Conservation (phyloP, 148 eudicot species). For the Nepenthes mirabilis region DNA sequence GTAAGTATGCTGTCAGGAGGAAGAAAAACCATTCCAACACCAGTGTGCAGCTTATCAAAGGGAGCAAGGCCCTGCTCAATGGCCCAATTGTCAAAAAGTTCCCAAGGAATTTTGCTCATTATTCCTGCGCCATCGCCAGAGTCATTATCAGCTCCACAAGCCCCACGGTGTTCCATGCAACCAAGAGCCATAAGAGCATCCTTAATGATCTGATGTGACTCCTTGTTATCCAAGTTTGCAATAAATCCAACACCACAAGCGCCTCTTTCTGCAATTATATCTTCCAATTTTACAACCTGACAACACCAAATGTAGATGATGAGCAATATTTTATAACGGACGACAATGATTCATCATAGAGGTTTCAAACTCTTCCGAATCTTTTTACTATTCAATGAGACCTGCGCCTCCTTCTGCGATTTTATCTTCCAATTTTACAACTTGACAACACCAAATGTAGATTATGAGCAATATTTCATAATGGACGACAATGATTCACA, state of each 20-base stretch:
- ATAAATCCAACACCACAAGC: conserved; percentile 99
- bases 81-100: conserved; percentile 79
- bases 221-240: conserved; percentile 87
- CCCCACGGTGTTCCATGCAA: conserved; percentile 99
- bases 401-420: conserved; percentile 73
- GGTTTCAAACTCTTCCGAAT: no score
- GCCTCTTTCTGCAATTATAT: conserved; percentile 84
- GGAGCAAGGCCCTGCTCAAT: conserved; percentile 57
- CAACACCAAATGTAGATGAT: background rate
- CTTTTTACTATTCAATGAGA: no score
- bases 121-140: conserved; percentile 97
- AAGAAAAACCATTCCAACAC: conserved; percentile 96
- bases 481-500: no score
- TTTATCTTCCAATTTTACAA: conserved; percentile 81
- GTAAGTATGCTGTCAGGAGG: conserved; percentile 52
- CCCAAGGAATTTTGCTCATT: conserved; percentile 98
- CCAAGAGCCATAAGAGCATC: conserved; percentile 99
- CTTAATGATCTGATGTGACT: conserved; percentile 62
- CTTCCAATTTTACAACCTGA: conserved; percentile 84
- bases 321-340: no score
- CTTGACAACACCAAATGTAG: conserved; percentile 21
- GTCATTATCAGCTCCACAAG: conserved; percentile 96
- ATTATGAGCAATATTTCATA: no score
- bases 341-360: no score
- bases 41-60: conserved; percentile 75